Percentiles rank a stretch among this genome's conserved stretches.
Conservation (phyloP, 169 alveolate genomes). For the Plasmodium inui region DNA sequence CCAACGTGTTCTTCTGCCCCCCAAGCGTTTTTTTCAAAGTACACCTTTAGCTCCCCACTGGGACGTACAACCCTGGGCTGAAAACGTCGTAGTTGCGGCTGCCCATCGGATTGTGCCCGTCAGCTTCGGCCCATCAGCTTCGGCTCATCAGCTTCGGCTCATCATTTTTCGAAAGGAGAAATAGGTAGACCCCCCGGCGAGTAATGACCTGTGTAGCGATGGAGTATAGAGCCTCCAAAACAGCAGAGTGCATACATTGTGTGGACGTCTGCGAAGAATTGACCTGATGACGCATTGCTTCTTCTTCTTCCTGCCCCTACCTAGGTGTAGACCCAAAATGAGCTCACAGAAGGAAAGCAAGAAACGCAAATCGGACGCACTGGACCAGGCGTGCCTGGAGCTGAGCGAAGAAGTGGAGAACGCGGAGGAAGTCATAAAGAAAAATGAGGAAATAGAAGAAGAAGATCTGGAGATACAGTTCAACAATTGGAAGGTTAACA, state of each 20-base stretch:
- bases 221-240: neutral
- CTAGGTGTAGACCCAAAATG: neutral
- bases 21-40: neutral
- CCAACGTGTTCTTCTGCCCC: neutral
- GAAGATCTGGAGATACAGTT: slow-evolving; percentile 42
- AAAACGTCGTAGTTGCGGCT: neutral
- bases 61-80: too few species aligned
- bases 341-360: slow-evolving; percentile 26
- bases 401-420: slow-evolving; percentile 43
- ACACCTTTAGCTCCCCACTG: neutral
- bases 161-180: neutral
- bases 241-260: neutral
- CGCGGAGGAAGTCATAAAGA: neutral
- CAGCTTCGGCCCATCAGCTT: neutral
- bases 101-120: too few species aligned
- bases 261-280: too few species aligned
- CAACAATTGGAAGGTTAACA: slow-evolving; percentile 44
- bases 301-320: neutral
- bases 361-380: slow-evolving; percentile 48
- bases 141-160: neutral
- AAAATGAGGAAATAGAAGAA: slow-evolving; percentile 17
- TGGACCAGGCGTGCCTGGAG: slow-evolving; percentile 61
- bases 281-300: neutral
- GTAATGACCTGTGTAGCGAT: neutral
- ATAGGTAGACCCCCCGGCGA: neutral